Evolutionary conservation across 2,329 filamentous ascomycete species (phyloP), one percentile per base, ranked within the genome.

Genomic region (Fusarium circinatum): DNA sequence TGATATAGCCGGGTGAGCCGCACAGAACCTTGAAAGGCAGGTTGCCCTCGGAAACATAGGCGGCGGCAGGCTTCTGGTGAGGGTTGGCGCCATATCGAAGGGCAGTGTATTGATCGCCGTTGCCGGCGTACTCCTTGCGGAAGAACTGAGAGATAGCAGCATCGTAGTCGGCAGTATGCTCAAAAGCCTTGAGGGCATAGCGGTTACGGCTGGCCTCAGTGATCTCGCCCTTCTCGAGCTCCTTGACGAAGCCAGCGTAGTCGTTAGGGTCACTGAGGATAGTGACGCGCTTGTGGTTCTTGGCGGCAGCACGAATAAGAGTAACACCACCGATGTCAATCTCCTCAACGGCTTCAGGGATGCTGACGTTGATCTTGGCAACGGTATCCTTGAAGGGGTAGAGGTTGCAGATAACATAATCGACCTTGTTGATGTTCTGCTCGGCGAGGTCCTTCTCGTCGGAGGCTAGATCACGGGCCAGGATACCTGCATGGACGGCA

Each of bases 381-480:
- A 99, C 92, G 38, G 96, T 99, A 83, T 98, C 95, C 87, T 98
- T 98, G 91, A 99, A 99, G 18, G 96, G 96, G 85, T 99, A 98
- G 63, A 99, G 89, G 86, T 99, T 99, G 92, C 96, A 98, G 82
- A 99, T 93, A 78, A 98, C 94, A 79, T 92, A 97, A 89, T 97
- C 94, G 68, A 98, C 94, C 86, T 97, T 97, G 86, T 93, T 89
- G 83, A 98, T 98, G 85, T 95, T 96, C 86, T 97, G 94, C 83
- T 96, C 93, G 58, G 94, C 94, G 56, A 99, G 92, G 81, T 99
- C 96, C 85, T 98, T 97, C 86, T 98, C 94, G 84, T 99, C 96
- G 20, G 95, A 96, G 76, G 93, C 95, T 76, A 98, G 92, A 84
- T 98, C 92, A 75, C 96, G 94, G 69, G 96, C 96, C 71, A 99